Evolutionary conservation across 2,329 filamentous ascomycete genomes (phyloP).

Genomic region (Xylaria sp.): DNA sequence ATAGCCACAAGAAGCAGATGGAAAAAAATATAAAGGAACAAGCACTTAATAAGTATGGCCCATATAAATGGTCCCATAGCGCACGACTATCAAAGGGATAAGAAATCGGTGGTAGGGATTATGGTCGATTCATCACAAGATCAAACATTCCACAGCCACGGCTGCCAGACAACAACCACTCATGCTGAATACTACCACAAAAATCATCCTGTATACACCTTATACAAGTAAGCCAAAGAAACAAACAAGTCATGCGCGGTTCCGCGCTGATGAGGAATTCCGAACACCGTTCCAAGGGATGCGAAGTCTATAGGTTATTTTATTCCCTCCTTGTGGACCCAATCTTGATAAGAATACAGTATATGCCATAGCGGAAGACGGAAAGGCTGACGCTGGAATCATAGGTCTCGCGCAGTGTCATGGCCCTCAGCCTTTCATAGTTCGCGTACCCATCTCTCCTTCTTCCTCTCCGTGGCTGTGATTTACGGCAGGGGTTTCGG

Average conservation of each 20-base stretch:
- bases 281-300: constrained; percentile 20
- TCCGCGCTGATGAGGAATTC: constrained; percentile 12
- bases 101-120: neutral
- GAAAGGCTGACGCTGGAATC: neutral
- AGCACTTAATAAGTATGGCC: too few relatives aligned
- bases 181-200: neutral
- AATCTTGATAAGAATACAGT: constrained; percentile 19
- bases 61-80: neutral
- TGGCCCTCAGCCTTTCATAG: constrained; percentile 27
- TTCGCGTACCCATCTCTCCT: constrained; percentile 39
- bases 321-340: constrained; percentile 4
- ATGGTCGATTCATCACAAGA: neutral
- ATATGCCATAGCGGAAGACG: neutral
- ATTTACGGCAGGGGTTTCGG: constrained; percentile 36
- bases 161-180: neutral
- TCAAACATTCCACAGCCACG: neutral
- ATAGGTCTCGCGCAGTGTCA: neutral
- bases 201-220: constrained; percentile 14
- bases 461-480: constrained; percentile 40
- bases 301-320: constrained; percentile 14
- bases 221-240: constrained; percentile 21
- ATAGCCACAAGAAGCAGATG: too few relatives aligned
- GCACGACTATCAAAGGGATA: neutral
- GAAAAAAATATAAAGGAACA: too few relatives aligned
- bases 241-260: constrained; percentile 8